Evolutionary conservation across 805 yeast genomes (phyloP).

Genomic region (Saturnispora silvae): DNA sequence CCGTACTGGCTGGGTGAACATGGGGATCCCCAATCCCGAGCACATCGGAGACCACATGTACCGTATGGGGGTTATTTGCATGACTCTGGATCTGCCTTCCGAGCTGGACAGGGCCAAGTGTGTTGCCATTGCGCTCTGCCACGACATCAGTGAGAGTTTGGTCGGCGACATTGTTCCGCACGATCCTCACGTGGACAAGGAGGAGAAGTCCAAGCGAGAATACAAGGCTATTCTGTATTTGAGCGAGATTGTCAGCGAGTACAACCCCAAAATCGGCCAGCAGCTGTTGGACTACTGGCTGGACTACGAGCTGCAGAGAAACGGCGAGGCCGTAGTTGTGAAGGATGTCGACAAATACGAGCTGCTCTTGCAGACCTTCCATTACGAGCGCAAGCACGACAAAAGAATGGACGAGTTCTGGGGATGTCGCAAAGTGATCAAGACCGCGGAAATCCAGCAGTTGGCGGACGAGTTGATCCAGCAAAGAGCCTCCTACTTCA

Average conservation of each 20-base stretch:
- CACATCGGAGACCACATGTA: constrained; percentile 94
- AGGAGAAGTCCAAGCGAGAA: constrained; percentile 80
- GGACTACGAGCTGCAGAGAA: constrained; percentile 79
- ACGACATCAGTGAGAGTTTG: constrained; percentile 87
- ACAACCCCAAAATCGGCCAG: constrained; percentile 49
- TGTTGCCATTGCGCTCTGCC: constrained; percentile 77
- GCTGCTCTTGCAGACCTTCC: constrained; percentile 70
- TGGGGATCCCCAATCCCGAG: constrained; percentile 45
- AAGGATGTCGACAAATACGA: constrained; percentile 92
- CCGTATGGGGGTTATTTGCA: constrained; percentile 75
- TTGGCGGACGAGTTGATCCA: constrained; percentile 53
- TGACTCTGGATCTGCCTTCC: constrained; percentile 45
- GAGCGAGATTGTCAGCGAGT: constrained; percentile 48
- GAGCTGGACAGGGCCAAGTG: constrained; percentile 48
- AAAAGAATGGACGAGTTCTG: constrained; percentile 63
- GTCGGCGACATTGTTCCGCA: constrained; percentile 93
- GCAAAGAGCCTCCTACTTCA: constrained; percentile 36
- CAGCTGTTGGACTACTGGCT: constrained; percentile 69
- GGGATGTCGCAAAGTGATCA: constrained; percentile 48
- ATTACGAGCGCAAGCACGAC: constrained; percentile 63
- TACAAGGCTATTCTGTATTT: constrained; percentile 59
- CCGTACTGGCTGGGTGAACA: constrained; percentile 93
- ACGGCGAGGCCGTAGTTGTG: constrained; percentile 77
- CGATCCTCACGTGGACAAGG: constrained; percentile 53
- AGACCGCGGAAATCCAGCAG: constrained; percentile 56